Evolutionary conservation across 2,329 filamentous ascomycete genomes (phyloP).

Genomic region (Dactylellina haptotyla): DNA sequence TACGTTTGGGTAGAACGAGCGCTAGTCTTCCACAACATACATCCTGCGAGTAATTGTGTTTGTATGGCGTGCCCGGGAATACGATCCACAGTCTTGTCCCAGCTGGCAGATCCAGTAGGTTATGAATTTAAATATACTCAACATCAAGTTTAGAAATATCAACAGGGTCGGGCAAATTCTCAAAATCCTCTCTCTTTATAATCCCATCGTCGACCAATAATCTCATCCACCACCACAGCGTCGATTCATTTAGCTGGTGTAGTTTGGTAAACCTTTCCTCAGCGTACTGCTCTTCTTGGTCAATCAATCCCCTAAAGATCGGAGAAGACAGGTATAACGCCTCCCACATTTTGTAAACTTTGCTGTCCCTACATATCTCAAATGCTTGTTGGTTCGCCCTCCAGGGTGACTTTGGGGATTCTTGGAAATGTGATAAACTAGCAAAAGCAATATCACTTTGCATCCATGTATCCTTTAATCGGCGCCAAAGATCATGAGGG

Average conservation of each 20-base stretch:
- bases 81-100: too few species aligned
- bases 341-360: neutral
- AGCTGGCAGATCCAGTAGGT: too few species aligned
- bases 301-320: neutral
- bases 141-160: neutral
- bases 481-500: neutral
- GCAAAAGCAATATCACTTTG: neutral
- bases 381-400: neutral
- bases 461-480: neutral
- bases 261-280: neutral
- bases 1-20: too few species aligned
- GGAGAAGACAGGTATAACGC: neutral
- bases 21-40: too few species aligned
- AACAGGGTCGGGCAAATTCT: constrained; percentile 15
- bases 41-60: too few species aligned
- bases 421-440: neutral
- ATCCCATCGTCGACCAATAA: neutral
- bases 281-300: neutral
- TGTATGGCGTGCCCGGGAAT: too few species aligned
- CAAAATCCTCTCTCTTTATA: constrained; percentile 16
- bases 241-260: neutral
- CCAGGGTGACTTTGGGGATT: neutral
- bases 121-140: too few species aligned
- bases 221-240: constrained; percentile 1
- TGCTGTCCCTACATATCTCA: neutral